These are phyloP conservation scores for Claviceps arundinis DNA, from an alignment of 2,329 filamentous ascomycete species.

Conservation along the genomic window DNA sequence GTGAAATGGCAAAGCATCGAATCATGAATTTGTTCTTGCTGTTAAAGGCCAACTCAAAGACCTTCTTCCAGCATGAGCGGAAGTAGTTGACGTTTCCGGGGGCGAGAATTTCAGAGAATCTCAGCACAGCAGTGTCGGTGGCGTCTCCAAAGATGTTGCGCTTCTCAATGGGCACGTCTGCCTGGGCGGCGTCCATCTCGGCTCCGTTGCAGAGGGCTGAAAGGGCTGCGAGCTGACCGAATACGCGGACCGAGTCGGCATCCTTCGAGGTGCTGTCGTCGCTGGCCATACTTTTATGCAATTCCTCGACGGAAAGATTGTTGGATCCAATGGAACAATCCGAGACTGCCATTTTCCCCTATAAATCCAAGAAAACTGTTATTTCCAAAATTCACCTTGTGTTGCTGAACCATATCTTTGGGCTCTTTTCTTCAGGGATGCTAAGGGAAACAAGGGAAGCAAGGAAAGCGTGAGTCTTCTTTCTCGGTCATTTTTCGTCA, in stretches of 20 bases:
- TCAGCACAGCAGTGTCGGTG: constrained; percentile 61
- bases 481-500: constrained; percentile 4
- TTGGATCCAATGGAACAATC: constrained; percentile 47
- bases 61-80: constrained; percentile 48
- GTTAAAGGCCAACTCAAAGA: constrained; percentile 62
- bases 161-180: constrained; percentile 42
- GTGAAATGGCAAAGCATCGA: constrained; percentile 37
- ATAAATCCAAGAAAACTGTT: not conserved
- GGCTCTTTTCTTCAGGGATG: not conserved
- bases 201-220: constrained; percentile 61
- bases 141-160: constrained; percentile 61
- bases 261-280: constrained; percentile 17
- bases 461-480: not conserved
- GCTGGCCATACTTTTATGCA: constrained; percentile 26
- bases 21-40: constrained; percentile 80
- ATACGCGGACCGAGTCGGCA: constrained; percentile 13
- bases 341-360: constrained; percentile 62
- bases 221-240: constrained; percentile 47
- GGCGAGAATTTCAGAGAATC: constrained; percentile 51
- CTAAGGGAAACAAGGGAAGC: too few species aligned
- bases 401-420: not conserved
- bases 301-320: constrained; percentile 36
- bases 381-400: not conserved
- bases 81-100: constrained; percentile 42
- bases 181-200: constrained; percentile 56